phyloP scores from a whole-genome alignment of 495 filamentous ascomycete species.

The Staphylotrichum tortipilum region DNA sequence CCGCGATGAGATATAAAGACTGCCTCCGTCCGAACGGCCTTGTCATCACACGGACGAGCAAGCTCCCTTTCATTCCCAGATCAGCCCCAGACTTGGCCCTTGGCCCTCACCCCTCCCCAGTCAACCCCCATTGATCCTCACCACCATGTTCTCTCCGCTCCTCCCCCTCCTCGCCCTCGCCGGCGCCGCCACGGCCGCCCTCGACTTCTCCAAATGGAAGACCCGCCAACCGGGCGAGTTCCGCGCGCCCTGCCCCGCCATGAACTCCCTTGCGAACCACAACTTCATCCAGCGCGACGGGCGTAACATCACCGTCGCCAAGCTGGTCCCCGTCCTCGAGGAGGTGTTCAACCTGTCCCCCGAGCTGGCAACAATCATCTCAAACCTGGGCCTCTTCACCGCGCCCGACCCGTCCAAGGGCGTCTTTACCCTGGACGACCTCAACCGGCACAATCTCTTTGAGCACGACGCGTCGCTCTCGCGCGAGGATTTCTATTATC shows the following conservation, averaged over 20 bases:
- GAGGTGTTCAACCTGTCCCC: slow-evolving; percentile 14
- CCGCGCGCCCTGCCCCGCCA: slow-evolving; percentile 35
- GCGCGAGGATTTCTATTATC: neutral
- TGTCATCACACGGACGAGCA: too few species aligned
- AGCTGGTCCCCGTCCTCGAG: slow-evolving; percentile 8
- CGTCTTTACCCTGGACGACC: neutral
- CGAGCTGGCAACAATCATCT: neutral
- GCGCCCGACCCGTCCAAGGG: neutral
- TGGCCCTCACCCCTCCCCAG: too few species aligned
- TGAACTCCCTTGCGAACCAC: slow-evolving; percentile 50
- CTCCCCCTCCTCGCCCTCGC: neutral
- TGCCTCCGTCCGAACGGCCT: too few species aligned
- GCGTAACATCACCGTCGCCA: slow-evolving; percentile 15
- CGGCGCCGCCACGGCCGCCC: neutral
- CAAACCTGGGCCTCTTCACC: neutral
- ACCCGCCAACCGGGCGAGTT: neutral
- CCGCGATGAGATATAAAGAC: too few species aligned
- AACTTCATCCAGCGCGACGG: slow-evolving; percentile 44
- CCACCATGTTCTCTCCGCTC: neutral
- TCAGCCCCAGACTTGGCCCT: too few species aligned
- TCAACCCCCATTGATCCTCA: too few species aligned
- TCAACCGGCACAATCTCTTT: neutral
- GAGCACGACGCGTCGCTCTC: neutral
- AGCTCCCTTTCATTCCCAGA: too few species aligned
- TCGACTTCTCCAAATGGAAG: neutral